Evolutionary conservation across 768 basidiomycete genomes (phyloP).

Genomic region (Termitomyces sp.): DNA sequence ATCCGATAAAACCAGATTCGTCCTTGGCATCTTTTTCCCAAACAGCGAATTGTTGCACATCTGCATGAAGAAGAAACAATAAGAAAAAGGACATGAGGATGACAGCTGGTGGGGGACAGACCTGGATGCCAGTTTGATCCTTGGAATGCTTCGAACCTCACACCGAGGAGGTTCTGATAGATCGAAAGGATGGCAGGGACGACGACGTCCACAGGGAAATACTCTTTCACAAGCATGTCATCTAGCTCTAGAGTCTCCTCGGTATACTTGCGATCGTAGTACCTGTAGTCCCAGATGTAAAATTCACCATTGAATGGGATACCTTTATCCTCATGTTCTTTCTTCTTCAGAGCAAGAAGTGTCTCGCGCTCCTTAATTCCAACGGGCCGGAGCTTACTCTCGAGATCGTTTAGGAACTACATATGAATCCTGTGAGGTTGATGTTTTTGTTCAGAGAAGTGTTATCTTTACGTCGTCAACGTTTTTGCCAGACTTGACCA

Average conservation of each 20-base stretch:
- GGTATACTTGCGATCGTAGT: conserved; percentile 63
- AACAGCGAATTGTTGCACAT: conserved; percentile 81
- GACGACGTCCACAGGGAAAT: conserved; percentile 83
- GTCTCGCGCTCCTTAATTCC: conserved; percentile 61
- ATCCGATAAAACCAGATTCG: conserved; percentile 71
- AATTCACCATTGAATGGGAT: conserved; percentile 68
- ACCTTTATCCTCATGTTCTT: conserved; percentile 60
- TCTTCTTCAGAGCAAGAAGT: conserved; percentile 71
- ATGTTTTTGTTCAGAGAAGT: not conserved
- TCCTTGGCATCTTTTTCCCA: conserved; percentile 79
- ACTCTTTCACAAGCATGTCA: conserved; percentile 79
- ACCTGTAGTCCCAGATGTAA: conserved; percentile 84
- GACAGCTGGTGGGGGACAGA: conserved; percentile 21
- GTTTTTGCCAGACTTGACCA: conserved; percentile 69
- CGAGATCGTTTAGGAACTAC: conserved; percentile 77
- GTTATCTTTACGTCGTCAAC: conserved; percentile 45
- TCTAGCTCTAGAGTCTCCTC: conserved; percentile 69
- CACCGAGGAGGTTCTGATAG: conserved; percentile 79
- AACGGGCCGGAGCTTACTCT: conserved; percentile 68
- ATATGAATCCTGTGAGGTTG: conserved; percentile 3
- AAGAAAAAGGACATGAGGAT: not conserved
- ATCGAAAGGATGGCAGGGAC: conserved; percentile 80
- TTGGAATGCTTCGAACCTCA: conserved; percentile 64
- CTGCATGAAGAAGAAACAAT: conserved; percentile 27
- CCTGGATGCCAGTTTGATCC: conserved; percentile 79